Percentiles rank a stretch among this genome's conserved stretches.
phyloP scores from a whole-genome alignment of 345 rosid species.

The Isatis tinctoria region DNA sequence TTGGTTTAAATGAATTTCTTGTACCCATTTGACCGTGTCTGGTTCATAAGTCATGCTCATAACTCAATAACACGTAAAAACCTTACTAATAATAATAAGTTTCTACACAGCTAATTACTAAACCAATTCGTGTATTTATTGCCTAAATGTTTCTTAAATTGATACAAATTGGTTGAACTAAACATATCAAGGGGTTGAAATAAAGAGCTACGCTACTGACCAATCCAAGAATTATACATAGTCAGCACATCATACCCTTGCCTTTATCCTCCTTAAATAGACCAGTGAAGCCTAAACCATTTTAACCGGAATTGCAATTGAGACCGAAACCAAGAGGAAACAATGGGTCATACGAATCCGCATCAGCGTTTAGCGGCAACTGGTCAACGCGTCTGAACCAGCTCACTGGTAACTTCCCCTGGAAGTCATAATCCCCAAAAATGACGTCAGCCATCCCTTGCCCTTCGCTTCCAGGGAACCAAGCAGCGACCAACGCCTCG shows the following conservation, averaged over 20 bases:
- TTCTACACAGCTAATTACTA: no score
- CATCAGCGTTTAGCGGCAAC: slow-evolving; percentile 28
- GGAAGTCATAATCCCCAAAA: slow-evolving; percentile 59
- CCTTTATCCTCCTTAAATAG: not conserved
- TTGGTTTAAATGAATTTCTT: not conserved
- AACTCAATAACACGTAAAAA: no score
- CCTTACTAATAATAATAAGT: not conserved
- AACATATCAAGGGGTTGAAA: not conserved
- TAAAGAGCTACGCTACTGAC: not conserved
- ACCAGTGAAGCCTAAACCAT: slow-evolving; percentile 5
- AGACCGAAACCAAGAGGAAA: slow-evolving; percentile 65
- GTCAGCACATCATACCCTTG: not conserved
- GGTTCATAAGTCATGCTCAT: not conserved
- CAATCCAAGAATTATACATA: not conserved
- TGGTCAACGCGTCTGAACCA: slow-evolving; percentile 55
- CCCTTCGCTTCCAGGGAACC: slow-evolving; percentile 90
- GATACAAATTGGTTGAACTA: not conserved
- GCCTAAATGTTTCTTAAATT: not conserved
- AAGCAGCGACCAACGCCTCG: slow-evolving; percentile 75
- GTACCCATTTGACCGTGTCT: not conserved
- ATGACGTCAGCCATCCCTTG: slow-evolving; percentile 61
- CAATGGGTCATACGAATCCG: slow-evolving; percentile 47
- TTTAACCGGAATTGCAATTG: not conserved
- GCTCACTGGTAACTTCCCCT: slow-evolving; percentile 64
- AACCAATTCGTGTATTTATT: not conserved